These are phyloP conservation scores for Durotheca rogersii DNA, from an alignment of 495 filamentous ascomycete species.

Conservation along the genomic window DNA sequence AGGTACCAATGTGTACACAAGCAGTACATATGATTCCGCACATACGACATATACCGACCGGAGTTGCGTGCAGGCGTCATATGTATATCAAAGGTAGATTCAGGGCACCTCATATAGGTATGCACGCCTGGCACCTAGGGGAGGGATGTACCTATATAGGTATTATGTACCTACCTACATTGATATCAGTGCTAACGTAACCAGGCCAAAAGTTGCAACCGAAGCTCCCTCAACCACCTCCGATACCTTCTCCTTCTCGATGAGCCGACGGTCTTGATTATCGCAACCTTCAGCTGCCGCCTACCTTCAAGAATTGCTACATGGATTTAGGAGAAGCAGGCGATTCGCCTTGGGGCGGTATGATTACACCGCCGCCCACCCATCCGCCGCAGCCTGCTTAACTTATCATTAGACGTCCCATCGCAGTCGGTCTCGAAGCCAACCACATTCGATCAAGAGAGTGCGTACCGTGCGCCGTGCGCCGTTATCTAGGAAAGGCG, in stretches of 20 bases:
- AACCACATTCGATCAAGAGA: slow-evolving; percentile 27
- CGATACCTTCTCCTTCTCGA: no score
- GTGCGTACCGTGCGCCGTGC: slow-evolving; percentile 8
- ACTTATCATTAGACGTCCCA: slow-evolving; percentile 54
- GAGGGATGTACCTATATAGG: not conserved
- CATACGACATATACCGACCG: no score
- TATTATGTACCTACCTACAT: not conserved
- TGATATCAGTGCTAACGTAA: slow-evolving; percentile 11
- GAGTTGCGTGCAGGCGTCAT: no score
- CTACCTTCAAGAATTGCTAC: slow-evolving; percentile 11
- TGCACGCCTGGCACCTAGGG: no score
- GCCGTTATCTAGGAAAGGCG: not conserved
- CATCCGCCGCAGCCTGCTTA: slow-evolving; percentile 19
- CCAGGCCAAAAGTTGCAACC: slow-evolving; percentile 8
- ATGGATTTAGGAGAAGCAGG: slow-evolving; percentile 66
- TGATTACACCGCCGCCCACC: slow-evolving; percentile 33
- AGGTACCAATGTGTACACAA: no score
- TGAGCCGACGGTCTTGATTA: no score
- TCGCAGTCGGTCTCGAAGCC: slow-evolving; percentile 51
- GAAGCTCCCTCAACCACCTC: slow-evolving; percentile 10
- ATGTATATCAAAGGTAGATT: no score
- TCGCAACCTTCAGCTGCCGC: no score
- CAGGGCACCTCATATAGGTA: no score
- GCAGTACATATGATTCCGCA: no score
- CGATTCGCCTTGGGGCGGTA: slow-evolving; percentile 73